phyloP scores from a whole-genome alignment of 805 yeast species.

The Cyberlindnera saturnus region DNA sequence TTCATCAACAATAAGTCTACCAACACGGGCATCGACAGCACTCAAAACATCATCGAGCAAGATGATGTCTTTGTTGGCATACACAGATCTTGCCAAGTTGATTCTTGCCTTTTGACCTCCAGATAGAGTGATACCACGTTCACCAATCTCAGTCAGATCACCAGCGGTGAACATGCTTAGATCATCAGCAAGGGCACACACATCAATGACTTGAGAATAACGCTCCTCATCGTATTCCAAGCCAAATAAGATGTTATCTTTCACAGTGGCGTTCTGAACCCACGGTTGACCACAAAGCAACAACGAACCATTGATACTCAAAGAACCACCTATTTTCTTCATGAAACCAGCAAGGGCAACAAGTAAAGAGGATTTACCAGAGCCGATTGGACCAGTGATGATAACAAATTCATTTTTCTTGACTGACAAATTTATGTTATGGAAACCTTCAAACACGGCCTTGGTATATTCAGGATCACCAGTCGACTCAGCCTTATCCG shows the following conservation, averaged over 20 bases:
- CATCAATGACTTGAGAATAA: constrained; percentile 47
- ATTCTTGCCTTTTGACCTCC: constrained; percentile 80
- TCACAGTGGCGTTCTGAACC: constrained; percentile 70
- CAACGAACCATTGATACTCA: constrained; percentile 42
- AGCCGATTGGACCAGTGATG: constrained; percentile 71
- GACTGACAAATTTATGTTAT: constrained; percentile 5
- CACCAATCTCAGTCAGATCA: constrained; percentile 68
- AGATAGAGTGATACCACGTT: constrained; percentile 67
- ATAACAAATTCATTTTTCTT: constrained; percentile 51
- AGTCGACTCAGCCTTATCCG: constrained; percentile 8
- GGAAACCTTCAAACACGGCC: constrained; percentile 11
- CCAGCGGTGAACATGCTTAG: constrained; percentile 58
- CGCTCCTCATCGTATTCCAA: constrained; percentile 37
- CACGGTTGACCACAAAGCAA: constrained; percentile 54
- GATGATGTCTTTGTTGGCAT: constrained; percentile 54
- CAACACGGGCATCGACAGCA: constrained; percentile 78
- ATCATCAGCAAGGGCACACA: constrained; percentile 56
- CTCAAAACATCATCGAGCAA: constrained; percentile 66
- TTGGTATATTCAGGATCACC: constrained; percentile 4
- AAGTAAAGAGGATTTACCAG: constrained; percentile 70
- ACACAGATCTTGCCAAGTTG: constrained; percentile 65
- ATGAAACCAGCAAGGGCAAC: constrained; percentile 64
- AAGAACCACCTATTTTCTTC: constrained; percentile 44
- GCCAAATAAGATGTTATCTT: constrained; percentile 64
- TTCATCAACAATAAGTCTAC: constrained; percentile 56